A percentile compares a stretch with the other conserved stretches of the same genome.
These are phyloP conservation scores for Scopulariopsis brevicaulis DNA, from an alignment of 2,329 filamentous ascomycete species.

Conservation along the genomic window DNA sequence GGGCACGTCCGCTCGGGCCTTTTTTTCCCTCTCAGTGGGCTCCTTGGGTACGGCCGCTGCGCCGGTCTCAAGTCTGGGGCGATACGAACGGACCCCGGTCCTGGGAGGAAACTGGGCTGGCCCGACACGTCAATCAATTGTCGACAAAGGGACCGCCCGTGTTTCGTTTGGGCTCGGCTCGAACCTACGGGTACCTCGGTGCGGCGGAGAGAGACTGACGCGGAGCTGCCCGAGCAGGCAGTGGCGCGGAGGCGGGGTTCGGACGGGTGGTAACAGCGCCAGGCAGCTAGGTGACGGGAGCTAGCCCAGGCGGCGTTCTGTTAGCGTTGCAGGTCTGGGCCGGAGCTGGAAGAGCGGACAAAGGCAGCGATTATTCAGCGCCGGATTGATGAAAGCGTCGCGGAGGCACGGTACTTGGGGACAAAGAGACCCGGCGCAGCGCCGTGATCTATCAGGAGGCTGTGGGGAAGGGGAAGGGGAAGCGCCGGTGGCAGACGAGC, in stretches of 20 bases:
- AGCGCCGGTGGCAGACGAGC: neutral
- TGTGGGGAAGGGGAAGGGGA: neutral
- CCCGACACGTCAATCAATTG: neutral
- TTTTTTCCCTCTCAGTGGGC: neutral
- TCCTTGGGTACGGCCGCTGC: neutral
- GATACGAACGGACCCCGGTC: neutral
- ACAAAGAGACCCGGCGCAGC: neutral
- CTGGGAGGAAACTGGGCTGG: neutral
- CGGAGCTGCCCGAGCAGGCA: neutral
- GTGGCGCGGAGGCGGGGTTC: neutral
- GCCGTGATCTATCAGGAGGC: neutral
- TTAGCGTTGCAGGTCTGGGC: neutral
- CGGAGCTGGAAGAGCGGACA: neutral
- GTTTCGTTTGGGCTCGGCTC: neutral
- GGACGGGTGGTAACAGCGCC: neutral
- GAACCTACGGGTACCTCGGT: neutral
- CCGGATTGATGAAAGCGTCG: neutral
- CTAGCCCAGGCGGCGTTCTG: neutral
- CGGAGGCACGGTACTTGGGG: neutral
- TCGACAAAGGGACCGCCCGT: neutral
- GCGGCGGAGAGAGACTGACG: neutral
- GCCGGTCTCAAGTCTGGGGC: conserved; percentile 4
- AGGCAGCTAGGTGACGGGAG: neutral
- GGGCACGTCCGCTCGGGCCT: conserved; percentile 4
- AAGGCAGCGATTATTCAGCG: neutral